phyloP scores from a whole-genome alignment of 208 protist genomes.

The Entamoeba invadens region DNA sequence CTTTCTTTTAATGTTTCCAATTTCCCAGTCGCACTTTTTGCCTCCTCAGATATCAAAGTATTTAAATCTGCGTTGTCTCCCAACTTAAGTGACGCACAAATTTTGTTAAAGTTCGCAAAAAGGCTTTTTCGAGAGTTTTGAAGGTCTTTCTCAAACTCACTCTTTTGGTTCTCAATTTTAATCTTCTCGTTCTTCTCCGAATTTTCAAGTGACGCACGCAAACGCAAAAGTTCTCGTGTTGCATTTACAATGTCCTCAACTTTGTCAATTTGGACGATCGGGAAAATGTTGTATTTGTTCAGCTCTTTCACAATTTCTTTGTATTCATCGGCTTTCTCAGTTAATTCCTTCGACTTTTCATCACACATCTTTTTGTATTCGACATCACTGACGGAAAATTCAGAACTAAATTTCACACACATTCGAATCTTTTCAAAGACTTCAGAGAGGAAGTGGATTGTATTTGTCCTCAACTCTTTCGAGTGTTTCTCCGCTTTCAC shows the following conservation, averaged over 20 bases:
- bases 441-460: neutral
- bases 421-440: neutral
- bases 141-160: neutral
- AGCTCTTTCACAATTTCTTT: neutral
- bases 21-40: neutral
- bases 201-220: neutral
- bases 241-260: neutral
- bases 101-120: too few species aligned
- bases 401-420: neutral
- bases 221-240: neutral
- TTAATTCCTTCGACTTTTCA: neutral
- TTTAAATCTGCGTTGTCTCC: too few species aligned
- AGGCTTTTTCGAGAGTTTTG: too few species aligned
- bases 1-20: neutral
- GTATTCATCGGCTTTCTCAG: neutral
- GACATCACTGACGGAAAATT: neutral
- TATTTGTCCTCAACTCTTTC: neutral
- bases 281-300: neutral
- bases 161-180: neutral
- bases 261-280: neutral
- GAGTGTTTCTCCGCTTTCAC: neutral
- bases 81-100: too few species aligned
- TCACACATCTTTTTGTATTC: neutral
- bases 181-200: neutral
- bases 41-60: too few species aligned